These are phyloP conservation scores for Typha latifolia DNA, from an alignment of 176 grass and related monocot species.

Conservation along the genomic window DNA sequence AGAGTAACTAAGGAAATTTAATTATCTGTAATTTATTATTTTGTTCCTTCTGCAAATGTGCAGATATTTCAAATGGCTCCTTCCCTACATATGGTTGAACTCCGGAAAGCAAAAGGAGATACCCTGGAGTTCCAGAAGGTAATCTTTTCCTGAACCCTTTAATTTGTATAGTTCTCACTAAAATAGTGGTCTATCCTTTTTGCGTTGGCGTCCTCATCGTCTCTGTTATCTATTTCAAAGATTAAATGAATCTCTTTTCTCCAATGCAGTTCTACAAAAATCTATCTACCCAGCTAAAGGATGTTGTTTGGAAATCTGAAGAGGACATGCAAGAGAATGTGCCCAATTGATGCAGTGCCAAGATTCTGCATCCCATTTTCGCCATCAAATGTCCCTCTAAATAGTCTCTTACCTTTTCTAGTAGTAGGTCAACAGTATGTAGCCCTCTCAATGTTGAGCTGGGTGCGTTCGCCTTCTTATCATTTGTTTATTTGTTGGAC, in stretches of 20 bases:
- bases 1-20: constrained; percentile 16
- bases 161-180: not conserved
- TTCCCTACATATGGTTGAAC: constrained; percentile 84
- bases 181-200: not conserved
- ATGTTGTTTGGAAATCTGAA: constrained; percentile 88
- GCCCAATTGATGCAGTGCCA: not conserved
- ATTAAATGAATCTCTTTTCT: not conserved
- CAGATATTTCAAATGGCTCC: constrained; percentile 97
- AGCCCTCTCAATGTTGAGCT: too few species aligned
- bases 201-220: not conserved
- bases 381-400: too few species aligned
- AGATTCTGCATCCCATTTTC: too few species aligned
- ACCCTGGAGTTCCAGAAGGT: constrained; percentile 98
- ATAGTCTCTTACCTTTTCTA: too few species aligned
- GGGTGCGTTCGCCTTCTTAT: too few species aligned
- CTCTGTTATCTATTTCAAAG: not conserved
- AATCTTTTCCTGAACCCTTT: not conserved
- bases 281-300: constrained; percentile 69
- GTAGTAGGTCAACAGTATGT: too few species aligned
- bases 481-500: too few species aligned
- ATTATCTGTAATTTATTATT: not conserved
- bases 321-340: constrained; percentile 43
- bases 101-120: constrained; percentile 89
- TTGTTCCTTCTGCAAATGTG: constrained; percentile 14
- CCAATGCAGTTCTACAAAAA: constrained; percentile 73